Conservation (phyloP, 352 stramenopile genomes). For the Pythium apleroticum region DNA sequence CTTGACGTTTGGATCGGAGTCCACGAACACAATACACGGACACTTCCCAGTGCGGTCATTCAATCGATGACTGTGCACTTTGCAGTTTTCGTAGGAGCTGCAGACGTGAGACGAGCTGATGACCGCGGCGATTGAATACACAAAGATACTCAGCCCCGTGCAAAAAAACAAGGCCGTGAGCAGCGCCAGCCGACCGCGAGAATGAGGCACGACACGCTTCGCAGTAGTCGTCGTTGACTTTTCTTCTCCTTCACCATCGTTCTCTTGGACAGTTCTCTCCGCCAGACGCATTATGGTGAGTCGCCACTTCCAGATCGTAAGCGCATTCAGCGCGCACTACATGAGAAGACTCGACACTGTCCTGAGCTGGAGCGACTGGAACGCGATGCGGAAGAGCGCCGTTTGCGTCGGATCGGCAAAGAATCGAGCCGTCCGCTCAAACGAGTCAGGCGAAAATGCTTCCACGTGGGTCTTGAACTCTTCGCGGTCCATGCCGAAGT, state of each 20-base stretch:
- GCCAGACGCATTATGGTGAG: conserved; percentile 30
- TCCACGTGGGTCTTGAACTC: conserved; percentile 37
- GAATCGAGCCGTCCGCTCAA: conserved; percentile 37
- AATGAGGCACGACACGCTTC: not conserved
- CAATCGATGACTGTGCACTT: conserved; percentile 24
- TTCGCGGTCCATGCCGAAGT: conserved; percentile 39
- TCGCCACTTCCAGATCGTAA: conserved; percentile 43
- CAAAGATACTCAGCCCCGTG: conserved; percentile 12
- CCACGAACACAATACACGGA: conserved; percentile 32
- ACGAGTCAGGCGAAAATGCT: conserved; percentile 28
- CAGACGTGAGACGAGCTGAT: conserved; percentile 10
- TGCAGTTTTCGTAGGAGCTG: conserved; percentile 5
- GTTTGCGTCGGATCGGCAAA: conserved; percentile 42
- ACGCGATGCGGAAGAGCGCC: conserved; percentile 39
- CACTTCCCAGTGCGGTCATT: conserved; percentile 19
- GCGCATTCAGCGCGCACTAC: conserved; percentile 34
- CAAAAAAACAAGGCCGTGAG: conserved; percentile 10
- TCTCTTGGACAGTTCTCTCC: not conserved
- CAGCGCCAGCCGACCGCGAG: not conserved
- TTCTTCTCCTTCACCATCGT: not conserved
- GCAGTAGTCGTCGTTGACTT: not conserved
- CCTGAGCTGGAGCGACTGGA: conserved; percentile 42
- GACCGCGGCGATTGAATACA: conserved; percentile 22
- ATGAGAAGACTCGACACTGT: conserved; percentile 25
- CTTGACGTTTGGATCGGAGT: conserved; percentile 7